phyloP scores from a whole-genome alignment of 2,329 filamentous ascomycete species.

The Albifimbria verrucaria region DNA sequence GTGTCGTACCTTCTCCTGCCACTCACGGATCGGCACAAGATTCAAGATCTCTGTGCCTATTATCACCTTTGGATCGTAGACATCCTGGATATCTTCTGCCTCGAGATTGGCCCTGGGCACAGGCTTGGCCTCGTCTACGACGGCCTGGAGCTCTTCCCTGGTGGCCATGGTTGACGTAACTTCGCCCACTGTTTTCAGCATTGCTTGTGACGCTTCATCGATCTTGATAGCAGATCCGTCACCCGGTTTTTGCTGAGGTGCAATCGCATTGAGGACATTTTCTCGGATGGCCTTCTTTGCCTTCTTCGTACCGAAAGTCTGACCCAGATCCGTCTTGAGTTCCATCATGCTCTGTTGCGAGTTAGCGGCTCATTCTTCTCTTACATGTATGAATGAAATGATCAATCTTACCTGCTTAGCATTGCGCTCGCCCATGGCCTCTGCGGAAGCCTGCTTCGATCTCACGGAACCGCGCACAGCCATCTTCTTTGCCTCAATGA shows the following conservation, averaged over 20 bases:
- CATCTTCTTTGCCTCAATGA: conserved; percentile 64
- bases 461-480: conserved; percentile 55
- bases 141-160: conserved; percentile 61
- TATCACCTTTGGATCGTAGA: conserved; percentile 65
- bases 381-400: neutral
- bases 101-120: conserved; percentile 67
- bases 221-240: conserved; percentile 44
- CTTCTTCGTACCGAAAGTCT: conserved; percentile 83
- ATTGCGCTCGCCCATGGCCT: conserved; percentile 36
- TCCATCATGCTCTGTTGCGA: conserved; percentile 51
- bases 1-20: conserved; percentile 64
- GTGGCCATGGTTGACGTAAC: conserved; percentile 65
- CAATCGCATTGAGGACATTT: conserved; percentile 69
- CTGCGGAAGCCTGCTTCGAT: conserved; percentile 48
- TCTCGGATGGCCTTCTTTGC: conserved; percentile 73
- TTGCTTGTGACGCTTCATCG: conserved; percentile 52
- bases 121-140: conserved; percentile 66
- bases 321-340: conserved; percentile 66
- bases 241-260: conserved; percentile 32
- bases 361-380: conserved; percentile 20
- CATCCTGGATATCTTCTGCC: conserved; percentile 66
- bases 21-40: conserved; percentile 67
- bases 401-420: conserved; percentile 22
- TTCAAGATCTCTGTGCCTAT: conserved; percentile 67
- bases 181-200: conserved; percentile 62